Conservation (phyloP, 1,284 basidiomycete species). For the Tilletia caries region DNA sequence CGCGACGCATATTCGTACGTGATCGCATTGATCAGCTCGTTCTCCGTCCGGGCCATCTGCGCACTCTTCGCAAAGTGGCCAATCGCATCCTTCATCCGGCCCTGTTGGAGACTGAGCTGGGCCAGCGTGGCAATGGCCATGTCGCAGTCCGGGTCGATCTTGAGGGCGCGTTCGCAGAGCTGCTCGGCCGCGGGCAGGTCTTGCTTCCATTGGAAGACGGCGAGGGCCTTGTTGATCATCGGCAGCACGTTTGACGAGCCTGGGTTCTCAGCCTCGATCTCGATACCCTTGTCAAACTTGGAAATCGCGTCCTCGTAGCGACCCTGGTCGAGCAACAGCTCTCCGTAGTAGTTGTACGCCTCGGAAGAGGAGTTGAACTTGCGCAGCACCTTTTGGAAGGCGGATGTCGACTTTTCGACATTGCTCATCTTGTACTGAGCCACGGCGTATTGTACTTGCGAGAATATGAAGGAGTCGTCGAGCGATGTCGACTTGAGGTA, state of each 20-base stretch:
- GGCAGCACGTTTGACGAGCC: slow-evolving; percentile 58
- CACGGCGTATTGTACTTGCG: slow-evolving; percentile 93
- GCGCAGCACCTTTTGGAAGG: slow-evolving; percentile 65
- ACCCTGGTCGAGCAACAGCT: slow-evolving; percentile 88
- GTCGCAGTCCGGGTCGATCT: slow-evolving; percentile 83
- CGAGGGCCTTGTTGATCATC: slow-evolving; percentile 94
- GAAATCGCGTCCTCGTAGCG: slow-evolving; percentile 87
- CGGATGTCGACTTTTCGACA: slow-evolving; percentile 75
- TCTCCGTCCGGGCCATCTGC: slow-evolving; percentile 83
- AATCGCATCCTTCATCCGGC: slow-evolving; percentile 80
- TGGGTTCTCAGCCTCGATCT: slow-evolving; percentile 66
- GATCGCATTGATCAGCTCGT: slow-evolving; percentile 81
- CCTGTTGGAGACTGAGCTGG: slow-evolving; percentile 87
- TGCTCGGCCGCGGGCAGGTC: slow-evolving; percentile 77
- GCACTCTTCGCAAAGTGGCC: slow-evolving; percentile 81
- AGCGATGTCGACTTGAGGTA: slow-evolving; percentile 83
- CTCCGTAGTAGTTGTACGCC: slow-evolving; percentile 68
- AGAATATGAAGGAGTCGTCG: slow-evolving; percentile 82
- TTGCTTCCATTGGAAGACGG: slow-evolving; percentile 93
- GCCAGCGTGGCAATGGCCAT: slow-evolving; percentile 93
- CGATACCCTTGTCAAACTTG: slow-evolving; percentile 88
- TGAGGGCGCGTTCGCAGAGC: slow-evolving; percentile 81
- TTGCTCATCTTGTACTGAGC: slow-evolving; percentile 90
- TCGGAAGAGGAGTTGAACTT: slow-evolving; percentile 42
- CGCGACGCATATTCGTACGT: slow-evolving; percentile 80